Percentiles rank a stretch among this genome's conserved stretches.
These are phyloP conservation scores for Backusella macrospora DNA, from an alignment of 192 early-diverging fungal species.

Conservation along the genomic window DNA sequence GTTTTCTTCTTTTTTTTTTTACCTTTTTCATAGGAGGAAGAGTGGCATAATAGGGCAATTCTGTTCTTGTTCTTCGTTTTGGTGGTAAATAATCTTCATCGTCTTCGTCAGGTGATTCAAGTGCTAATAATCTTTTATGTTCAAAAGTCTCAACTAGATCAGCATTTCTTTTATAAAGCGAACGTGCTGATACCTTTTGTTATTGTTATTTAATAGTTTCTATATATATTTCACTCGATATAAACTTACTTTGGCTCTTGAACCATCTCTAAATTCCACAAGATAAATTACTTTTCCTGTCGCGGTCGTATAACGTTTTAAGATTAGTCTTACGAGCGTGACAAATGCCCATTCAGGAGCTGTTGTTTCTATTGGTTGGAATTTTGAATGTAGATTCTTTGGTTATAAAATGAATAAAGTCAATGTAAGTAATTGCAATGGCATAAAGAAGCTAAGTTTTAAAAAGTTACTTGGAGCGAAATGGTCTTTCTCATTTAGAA, in stretches of 20 bases:
- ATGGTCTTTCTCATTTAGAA: no score
- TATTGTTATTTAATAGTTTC: no score
- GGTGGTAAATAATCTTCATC: neutral
- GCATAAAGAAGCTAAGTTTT: no score
- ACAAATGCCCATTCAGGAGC: neutral
- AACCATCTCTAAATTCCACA: neutral
- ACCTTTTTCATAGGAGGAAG: no score
- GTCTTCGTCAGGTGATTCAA: neutral
- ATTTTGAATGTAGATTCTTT: neutral
- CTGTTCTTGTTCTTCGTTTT: neutral
- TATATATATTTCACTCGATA: no score
- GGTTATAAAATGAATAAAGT: neutral
- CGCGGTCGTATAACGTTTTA: neutral
- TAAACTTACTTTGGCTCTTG: neutral
- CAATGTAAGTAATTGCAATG: neutral
- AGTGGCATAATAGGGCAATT: neutral
- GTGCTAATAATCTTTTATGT: neutral
- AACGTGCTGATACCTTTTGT: neutral
- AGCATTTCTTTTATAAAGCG: slow-evolving; percentile 1
- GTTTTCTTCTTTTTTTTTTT: neutral
- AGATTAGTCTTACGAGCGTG: neutral
- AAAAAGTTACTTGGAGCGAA: no score
- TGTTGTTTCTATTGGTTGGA: neutral
- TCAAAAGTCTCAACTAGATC: neutral
- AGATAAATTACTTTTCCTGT: neutral